Base-by-base conservation (phyloP, 2,329 filamentous ascomycete genomes). In the Zymoseptoria brevis region DNA sequence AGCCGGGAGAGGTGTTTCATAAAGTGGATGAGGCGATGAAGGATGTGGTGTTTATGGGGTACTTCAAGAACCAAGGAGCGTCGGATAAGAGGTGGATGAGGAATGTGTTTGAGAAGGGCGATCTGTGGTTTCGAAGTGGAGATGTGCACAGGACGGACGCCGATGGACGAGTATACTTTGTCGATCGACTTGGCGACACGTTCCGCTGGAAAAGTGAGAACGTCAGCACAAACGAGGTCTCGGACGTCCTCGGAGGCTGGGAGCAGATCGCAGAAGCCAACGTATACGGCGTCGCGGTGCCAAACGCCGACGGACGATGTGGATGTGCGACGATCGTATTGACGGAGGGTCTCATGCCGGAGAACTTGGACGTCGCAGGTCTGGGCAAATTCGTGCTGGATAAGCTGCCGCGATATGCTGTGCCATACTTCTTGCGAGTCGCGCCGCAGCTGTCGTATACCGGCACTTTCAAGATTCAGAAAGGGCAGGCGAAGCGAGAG, bases 401-500 rank as follows among this genome's bases (percentile, higher is more conserved):
- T 3, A 76, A 76, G 5, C 76, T 96, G 22, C 90, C 91, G 0
- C 81, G 80, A 55, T 95, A 88, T 68, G 89, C 90, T 0, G 81
- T 86, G 8, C 90, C 90, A 0, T 68, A 94, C 0, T 96, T 96
- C 74, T 71, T 96, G 48, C 80, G 91, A 13, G 75, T 91, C 2
- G 81, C 87, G 6, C 77, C 76, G 19, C 80, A 81, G 24, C 73
- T 82, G 45, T 82, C 87, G 67, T 81, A 84, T 1, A 96, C 91
- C 2, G 90, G 90, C 0, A 96, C 90, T 52, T 90, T 90, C 69
- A 96, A 96, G 79, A 88, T 94, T 74, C 88, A 92, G 75, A 96
- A 96, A 74, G 83, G 87, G 62, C 75, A 78, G 0, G 74, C 95
- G 63, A 80, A 89, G 22, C 76, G 79, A 1, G 83, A 93, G 63